Base-by-base conservation (phyloP, 1,139 yeast species). In the Petasospora fabianii region DNA sequence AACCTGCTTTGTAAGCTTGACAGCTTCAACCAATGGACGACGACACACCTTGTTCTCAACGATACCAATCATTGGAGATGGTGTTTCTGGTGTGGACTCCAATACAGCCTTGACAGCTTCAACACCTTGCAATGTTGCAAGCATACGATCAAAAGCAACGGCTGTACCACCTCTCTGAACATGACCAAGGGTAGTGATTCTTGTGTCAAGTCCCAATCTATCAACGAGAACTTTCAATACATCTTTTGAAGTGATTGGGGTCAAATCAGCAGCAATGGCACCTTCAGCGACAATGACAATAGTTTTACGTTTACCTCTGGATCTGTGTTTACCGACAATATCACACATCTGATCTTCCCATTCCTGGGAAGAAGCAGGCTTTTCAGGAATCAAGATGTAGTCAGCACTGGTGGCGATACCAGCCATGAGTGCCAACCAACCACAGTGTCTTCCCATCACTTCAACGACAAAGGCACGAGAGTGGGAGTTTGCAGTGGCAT, bases 401-500 rank as follows among this genome's bases (percentile, higher is more conserved):
- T 92, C 98, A 11, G 98, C 97, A 49, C 96, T 86, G 27, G 96
- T 85, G 24, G 97, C 86, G 50, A 90, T 77, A 54, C 97, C 97
- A 14, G 97, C 90, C 94, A 88, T 84, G 51, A 92, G 73, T 2
- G 95, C 97, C 54, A 92, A 75, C 98, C 98, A 92, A 47, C 98
- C 98, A 71, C 98, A 92, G 65, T 92, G 96, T 62, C 98, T 80
- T 43, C 98, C 98, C 98, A 92, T 92, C 36, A 92, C 98, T 65
- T 92, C 98, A 44, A 92, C 87, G 33, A 92, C 96, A 62, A 92
- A 92, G 6, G 98, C 98, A 61, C 98, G 79, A 16, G 97, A 87
- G 61, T 92, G 98, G 6, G 97, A 90, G 53, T 85, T 77, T 16
- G 98, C 98, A 26, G 98, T 92, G 34, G 97, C 95, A 62, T 90